Evolutionary conservation across 176 grass and related monocot genomes (phyloP).

Genomic region (Sorghum bicolor): DNA sequence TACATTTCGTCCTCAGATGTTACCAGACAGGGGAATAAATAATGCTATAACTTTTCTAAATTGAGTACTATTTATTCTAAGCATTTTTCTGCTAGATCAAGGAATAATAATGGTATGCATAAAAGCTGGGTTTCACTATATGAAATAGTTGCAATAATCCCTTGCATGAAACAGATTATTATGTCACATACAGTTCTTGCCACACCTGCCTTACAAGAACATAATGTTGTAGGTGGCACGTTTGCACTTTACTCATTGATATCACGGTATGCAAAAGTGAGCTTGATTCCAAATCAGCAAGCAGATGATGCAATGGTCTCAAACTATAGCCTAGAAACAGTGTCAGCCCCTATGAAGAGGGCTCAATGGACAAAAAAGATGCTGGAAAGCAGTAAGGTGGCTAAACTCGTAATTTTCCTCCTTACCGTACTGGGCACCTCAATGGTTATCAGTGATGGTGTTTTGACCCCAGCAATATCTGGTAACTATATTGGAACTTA

Average conservation of each 20-base stretch:
- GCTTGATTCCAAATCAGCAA: conserved; percentile 50
- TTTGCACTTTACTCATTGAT: conserved; percentile 61
- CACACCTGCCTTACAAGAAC: neutral
- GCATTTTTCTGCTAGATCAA: neutral
- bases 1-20: neutral
- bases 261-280: conserved; percentile 47
- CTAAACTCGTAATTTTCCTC: conserved; percentile 32
- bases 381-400: conserved; percentile 22
- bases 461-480: conserved; percentile 54
- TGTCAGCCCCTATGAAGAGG: conserved; percentile 20
- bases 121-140: neutral
- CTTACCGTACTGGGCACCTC: conserved; percentile 45
- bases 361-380: conserved; percentile 23
- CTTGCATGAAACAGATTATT: neutral
- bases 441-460: conserved; percentile 59
- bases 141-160: neutral
- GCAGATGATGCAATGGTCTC: conserved; percentile 48
- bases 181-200: neutral
- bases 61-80: neutral
- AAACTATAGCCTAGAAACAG: conserved; percentile 26
- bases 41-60: neutral
- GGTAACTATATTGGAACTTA: conserved; percentile 22
- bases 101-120: neutral
- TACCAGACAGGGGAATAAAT: neutral
- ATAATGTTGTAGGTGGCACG: conserved; percentile 41